phyloP scores from a whole-genome alignment of 1,284 basidiomycete genomes.

The Somion occarium region DNA sequence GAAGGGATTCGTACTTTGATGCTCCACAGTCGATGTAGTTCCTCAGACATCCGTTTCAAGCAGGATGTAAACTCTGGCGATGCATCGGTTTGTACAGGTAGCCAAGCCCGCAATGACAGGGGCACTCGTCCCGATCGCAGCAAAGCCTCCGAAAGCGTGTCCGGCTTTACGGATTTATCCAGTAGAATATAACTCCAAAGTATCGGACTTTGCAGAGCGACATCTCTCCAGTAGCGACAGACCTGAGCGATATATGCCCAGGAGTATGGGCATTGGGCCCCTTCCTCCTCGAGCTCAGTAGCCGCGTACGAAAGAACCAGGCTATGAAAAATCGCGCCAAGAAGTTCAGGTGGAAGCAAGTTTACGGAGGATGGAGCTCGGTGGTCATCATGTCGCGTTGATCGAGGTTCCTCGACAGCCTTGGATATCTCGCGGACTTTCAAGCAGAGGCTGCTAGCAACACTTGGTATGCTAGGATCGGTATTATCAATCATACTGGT shows the following conservation, averaged over 20 bases:
- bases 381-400: too few relatives aligned
- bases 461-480: too few relatives aligned
- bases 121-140: not conserved
- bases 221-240: not conserved
- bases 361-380: too few relatives aligned
- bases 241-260: not conserved
- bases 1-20: not conserved
- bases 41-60: not conserved
- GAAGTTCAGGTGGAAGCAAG: too few relatives aligned
- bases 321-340: too few relatives aligned
- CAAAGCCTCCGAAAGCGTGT: not conserved
- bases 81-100: not conserved
- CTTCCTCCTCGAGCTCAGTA: too few relatives aligned
- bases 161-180: not conserved
- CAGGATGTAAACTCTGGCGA: not conserved
- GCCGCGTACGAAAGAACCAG: too few relatives aligned
- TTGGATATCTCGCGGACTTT: too few relatives aligned
- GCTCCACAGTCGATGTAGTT: not conserved
- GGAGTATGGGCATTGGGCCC: not conserved
- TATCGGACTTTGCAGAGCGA: not conserved
- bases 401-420: too few relatives aligned
- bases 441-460: too few relatives aligned
- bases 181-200: not conserved
- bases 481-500: too few relatives aligned
- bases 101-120: not conserved